These are phyloP conservation scores for Naganishia friedmannii DNA, from an alignment of 768 basidiomycete species.

Conservation along the genomic window DNA sequence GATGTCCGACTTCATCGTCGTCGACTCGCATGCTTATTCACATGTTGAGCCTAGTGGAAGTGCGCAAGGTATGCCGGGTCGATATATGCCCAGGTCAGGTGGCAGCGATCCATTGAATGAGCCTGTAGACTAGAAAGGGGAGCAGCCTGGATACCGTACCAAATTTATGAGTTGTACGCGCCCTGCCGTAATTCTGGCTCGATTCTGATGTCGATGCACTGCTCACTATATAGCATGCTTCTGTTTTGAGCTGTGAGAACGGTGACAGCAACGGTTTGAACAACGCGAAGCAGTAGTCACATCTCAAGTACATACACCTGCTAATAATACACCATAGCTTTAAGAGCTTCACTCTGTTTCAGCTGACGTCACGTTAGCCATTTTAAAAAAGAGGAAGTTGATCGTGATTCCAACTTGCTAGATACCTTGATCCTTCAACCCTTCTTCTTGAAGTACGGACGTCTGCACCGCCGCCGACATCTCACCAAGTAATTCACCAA, in stretches of 20 bases:
- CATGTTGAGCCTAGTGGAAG: conserved; percentile 47
- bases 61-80: conserved; percentile 18
- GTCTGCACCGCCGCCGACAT: too few relatives aligned
- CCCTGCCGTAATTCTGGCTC: neutral
- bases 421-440: neutral
- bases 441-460: neutral
- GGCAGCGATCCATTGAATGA: conserved; percentile 18
- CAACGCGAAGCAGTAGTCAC: neutral
- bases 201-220: neutral
- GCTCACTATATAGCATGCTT: neutral
- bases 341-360: neutral
- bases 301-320: too few relatives aligned
- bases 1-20: conserved; percentile 65
- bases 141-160: neutral
- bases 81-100: conserved; percentile 8
- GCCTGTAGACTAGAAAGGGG: conserved; percentile 10
- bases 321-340: too few relatives aligned
- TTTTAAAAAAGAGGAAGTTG: neutral
- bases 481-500: neutral
- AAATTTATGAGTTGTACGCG: neutral
- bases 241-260: neutral
- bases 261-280: neutral
- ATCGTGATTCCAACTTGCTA: neutral
- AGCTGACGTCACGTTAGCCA: conserved; percentile 2
- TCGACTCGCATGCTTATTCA: conserved; percentile 49